Conservation (phyloP, 2,329 filamentous ascomycete genomes). For the Beauveria asiatica region DNA sequence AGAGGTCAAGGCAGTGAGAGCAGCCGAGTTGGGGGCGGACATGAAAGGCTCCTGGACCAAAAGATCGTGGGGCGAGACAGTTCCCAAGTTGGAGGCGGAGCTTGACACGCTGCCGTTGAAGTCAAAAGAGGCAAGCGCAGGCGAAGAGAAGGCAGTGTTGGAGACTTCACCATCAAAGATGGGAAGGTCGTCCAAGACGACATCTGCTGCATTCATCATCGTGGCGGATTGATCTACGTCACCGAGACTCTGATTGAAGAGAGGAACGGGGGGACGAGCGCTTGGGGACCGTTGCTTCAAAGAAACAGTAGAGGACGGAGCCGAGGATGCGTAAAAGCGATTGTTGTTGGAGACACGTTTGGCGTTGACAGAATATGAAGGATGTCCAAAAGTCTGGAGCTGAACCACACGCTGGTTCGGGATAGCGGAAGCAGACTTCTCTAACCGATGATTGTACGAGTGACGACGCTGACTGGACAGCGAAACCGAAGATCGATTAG, state of each 20-base stretch:
- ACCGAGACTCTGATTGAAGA: conserved; percentile 56
- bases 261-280: conserved; percentile 60
- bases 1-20: conserved; percentile 77
- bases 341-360: conserved; percentile 51
- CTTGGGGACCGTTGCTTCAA: conserved; percentile 45
- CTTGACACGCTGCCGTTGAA: conserved; percentile 38
- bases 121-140: conserved; percentile 45
- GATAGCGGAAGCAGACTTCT: conserved; percentile 30
- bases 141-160: conserved; percentile 43
- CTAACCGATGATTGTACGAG: conserved; percentile 38
- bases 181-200: conserved; percentile 51
- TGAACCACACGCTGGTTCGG: conserved; percentile 53
- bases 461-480: conserved; percentile 36
- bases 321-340: conserved; percentile 61
- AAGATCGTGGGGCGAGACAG: conserved; percentile 78
- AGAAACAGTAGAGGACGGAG: conserved; percentile 50
- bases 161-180: conserved; percentile 45
- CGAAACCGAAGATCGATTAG: conserved; percentile 30
- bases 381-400: conserved; percentile 49
- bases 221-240: conserved; percentile 38
- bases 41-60: conserved; percentile 59
- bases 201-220: conserved; percentile 42
- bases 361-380: conserved; percentile 44
- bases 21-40: conserved; percentile 73
- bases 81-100: conserved; percentile 51